A percentile compares a stretch with the other conserved stretches of the same genome.
Conservation (phyloP, 371 early-diverging fungal species). For the Syncephalastrum monosporum region DNA sequence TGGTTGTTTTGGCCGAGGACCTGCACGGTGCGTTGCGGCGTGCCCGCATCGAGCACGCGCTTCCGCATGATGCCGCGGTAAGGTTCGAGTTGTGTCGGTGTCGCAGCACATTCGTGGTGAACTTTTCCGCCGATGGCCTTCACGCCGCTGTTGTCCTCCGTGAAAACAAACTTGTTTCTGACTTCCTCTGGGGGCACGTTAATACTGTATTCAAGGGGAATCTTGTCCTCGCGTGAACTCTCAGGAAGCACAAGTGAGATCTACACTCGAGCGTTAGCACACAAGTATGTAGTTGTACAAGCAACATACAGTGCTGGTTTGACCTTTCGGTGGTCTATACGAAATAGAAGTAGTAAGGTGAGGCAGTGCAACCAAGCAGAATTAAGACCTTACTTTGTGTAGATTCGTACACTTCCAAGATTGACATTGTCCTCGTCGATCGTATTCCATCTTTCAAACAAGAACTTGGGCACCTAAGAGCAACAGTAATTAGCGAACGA, state of each 20-base stretch:
- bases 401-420: constrained; percentile 81
- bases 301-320: constrained; percentile 23
- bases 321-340: constrained; percentile 36
- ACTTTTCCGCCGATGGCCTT: constrained; percentile 64
- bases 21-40: constrained; percentile 58
- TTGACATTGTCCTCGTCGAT: constrained; percentile 67
- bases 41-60: constrained; percentile 60
- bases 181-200: constrained; percentile 66
- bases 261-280: constrained; percentile 13
- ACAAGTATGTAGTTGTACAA: neutral
- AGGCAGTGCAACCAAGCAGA: neutral
- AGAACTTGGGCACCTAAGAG: constrained; percentile 70
- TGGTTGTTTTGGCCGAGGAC: constrained; percentile 54
- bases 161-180: constrained; percentile 76
- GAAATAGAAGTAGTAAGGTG: neutral
- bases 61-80: constrained; percentile 80
- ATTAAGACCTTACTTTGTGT: constrained; percentile 46
- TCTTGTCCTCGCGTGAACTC: constrained; percentile 41
- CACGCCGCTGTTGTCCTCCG: constrained; percentile 55
- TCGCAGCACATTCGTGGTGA: constrained; percentile 80
- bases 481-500: neutral
- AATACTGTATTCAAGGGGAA: constrained; percentile 79
- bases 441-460: constrained; percentile 79
- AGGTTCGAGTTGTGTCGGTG: constrained; percentile 55
- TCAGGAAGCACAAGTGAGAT: constrained; percentile 66